These are phyloP conservation scores for Epichloe coenophiala DNA, from an alignment of 2,329 filamentous ascomycete species.

Conservation along the genomic window DNA sequence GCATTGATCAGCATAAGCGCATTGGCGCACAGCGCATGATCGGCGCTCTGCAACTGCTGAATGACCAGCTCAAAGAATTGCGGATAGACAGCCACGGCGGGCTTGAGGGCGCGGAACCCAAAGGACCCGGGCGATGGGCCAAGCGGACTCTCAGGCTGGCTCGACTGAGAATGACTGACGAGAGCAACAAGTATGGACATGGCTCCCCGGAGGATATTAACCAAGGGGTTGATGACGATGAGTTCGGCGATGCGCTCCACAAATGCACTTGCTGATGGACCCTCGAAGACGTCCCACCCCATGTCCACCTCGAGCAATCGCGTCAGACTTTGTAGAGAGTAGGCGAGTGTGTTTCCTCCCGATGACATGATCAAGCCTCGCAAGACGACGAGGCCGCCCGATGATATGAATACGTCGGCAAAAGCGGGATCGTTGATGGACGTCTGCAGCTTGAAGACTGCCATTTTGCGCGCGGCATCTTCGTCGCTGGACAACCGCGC, in stretches of 20 bases:
- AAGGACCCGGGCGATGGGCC: constrained; percentile 44
- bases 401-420: constrained; percentile 88
- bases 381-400: constrained; percentile 71
- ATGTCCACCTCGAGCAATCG: constrained; percentile 89
- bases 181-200: constrained; percentile 94
- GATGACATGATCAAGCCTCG: constrained; percentile 73
- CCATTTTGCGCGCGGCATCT: constrained; percentile 94
- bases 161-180: constrained; percentile 68
- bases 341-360: constrained; percentile 87
- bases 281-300: constrained; percentile 83
- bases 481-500: constrained; percentile 55
- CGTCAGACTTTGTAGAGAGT: constrained; percentile 80
- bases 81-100: constrained; percentile 78
- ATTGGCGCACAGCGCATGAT: constrained; percentile 92
- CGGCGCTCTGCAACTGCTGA: constrained; percentile 78
- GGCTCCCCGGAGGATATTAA: constrained; percentile 91
- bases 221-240: constrained; percentile 85
- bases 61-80: constrained; percentile 93
- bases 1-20: constrained; percentile 92
- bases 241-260: constrained; percentile 74
- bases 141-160: constrained; percentile 22
- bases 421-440: constrained; percentile 94
- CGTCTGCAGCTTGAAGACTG: constrained; percentile 92
- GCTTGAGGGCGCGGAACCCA: constrained; percentile 84
- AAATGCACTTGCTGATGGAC: constrained; percentile 47